Base-by-base conservation (phyloP, 768 basidiomycete species). In the Tricholoma flavovirens region DNA sequence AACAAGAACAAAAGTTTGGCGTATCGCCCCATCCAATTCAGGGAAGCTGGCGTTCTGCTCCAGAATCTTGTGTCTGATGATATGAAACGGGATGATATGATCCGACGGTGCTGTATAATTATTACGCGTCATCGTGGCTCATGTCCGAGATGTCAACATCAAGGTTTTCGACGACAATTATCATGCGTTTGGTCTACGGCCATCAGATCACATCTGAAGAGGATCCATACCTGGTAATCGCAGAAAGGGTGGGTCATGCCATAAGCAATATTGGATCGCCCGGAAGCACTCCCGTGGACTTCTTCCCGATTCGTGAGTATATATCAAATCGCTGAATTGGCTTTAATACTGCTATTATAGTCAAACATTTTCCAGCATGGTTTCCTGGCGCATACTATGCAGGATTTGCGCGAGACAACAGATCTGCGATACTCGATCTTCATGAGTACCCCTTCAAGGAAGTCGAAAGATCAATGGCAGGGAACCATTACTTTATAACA, bases 311-410 rank as follows among this genome's bases (percentile, higher is more conserved):
- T 29, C 51, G 64, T 64, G 15, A 56, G 57, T 42, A 5, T 38
- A 24, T 21, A 17, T 38, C 33, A 6, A 32, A 29, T 30, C 9
- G 14, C 35, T 10, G 19, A 3, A 32, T n/a, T 32, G 24, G 17
- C 38, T 15, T 22, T 29, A 15, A 19, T 19, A 45, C 12, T n/a
- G 8, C 22, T 14, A 21, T 3, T 40, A 15, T 29, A 77, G 76
- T 77, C 50, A 71, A 67, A 60, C 64, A 75, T 52, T 59, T 77
- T 14, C 75, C 75, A 1, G 56, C 35, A 15, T 77, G 75, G 75
- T 46, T 74, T 8, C 76, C 76, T 19, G 76, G 75, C 1, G 66
- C 71, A 17, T 63, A 67, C 36, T 76, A 69, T 53, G 66, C 69
- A 40, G 64, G 62, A 24, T 67, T 68, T 45, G 76, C 73, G 8